phyloP scores from a whole-genome alignment of 148 eudicot species.

The Bassia scoparia region DNA sequence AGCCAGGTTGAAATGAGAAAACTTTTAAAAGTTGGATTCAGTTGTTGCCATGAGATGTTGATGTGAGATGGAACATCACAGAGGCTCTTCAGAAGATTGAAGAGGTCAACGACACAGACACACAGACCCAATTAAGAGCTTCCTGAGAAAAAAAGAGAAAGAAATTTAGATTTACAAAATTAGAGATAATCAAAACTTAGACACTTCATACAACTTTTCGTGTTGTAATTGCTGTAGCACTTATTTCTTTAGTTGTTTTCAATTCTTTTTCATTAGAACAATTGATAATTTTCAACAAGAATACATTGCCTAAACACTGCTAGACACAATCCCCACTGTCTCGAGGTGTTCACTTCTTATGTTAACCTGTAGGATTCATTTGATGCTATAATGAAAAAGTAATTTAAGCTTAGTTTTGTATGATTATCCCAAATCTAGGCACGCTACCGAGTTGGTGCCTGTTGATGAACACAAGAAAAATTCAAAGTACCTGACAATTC shows the following conservation, averaged over 20 bases:
- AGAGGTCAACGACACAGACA: slow-evolving; percentile 39
- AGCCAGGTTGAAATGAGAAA: slow-evolving; percentile 41
- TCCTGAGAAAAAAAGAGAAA: neutral
- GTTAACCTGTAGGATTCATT: neutral
- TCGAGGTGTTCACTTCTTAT: too few species aligned
- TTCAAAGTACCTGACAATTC: too few species aligned
- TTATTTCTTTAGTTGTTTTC: neutral
- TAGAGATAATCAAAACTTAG: slow-evolving; percentile 6
- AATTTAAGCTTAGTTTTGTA: neutral
- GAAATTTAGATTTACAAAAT: slow-evolving; percentile 7
- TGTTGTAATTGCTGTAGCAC: neutral
- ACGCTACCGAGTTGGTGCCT: too few species aligned
- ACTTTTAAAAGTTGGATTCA: slow-evolving; percentile 51
- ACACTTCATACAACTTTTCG: neutral
- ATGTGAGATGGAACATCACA: slow-evolving; percentile 49
- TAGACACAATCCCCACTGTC: too few species aligned
- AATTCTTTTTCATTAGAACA: neutral
- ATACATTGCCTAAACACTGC: neutral
- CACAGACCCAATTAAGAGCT: slow-evolving; percentile 3
- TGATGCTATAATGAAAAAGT: neutral
- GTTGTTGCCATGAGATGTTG: slow-evolving; percentile 56
- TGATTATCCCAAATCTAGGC: neutral
- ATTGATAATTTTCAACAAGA: neutral
- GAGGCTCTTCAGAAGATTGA: slow-evolving; percentile 45
- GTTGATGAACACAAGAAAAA: too few species aligned